These are phyloP conservation scores for Microbotryomycetes sp. DNA, from an alignment of 1,284 basidiomycete genomes.

Conservation along the genomic window DNA sequence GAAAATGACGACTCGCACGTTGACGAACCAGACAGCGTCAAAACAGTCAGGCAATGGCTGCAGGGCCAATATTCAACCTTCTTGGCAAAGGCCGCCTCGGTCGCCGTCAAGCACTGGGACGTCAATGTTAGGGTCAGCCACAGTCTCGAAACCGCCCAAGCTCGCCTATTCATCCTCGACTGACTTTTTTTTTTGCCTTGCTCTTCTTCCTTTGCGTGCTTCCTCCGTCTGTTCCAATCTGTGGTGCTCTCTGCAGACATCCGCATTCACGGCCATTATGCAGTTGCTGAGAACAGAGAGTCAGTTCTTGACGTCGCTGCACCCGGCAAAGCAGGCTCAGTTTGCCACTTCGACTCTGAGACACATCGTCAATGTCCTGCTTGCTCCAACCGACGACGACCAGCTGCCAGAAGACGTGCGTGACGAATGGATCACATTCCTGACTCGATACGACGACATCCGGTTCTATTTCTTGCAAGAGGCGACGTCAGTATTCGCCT, in stretches of 20 bases:
- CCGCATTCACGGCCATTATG: slow-evolving; percentile 33
- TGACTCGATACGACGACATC: slow-evolving; percentile 66
- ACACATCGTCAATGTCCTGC: slow-evolving; percentile 54
- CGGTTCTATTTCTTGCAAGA: slow-evolving; percentile 90
- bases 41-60: slow-evolving; percentile 34
- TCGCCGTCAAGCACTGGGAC: slow-evolving; percentile 26
- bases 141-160: no score
- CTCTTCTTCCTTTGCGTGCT: slow-evolving; percentile 3
- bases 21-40: slow-evolving; percentile 14
- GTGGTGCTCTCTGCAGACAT: slow-evolving; percentile 18
- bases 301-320: slow-evolving; percentile 31
- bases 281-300: slow-evolving; percentile 33
- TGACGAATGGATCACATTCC: slow-evolving; percentile 52
- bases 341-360: slow-evolving; percentile 64
- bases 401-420: slow-evolving; percentile 52
- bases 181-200: slow-evolving; percentile 7
- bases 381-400: slow-evolving; percentile 41
- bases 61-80: slow-evolving; percentile 31
- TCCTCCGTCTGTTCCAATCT: not conserved
- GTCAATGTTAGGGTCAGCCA: slow-evolving; percentile 27
- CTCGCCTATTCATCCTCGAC: no score
- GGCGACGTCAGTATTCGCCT: slow-evolving; percentile 42
- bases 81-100: slow-evolving; percentile 20
- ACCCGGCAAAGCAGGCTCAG: slow-evolving; percentile 41
- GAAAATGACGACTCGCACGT: not conserved